A percentile compares a stretch with the other conserved stretches of the same genome.
Conservation (phyloP, 1,284 basidiomycete species). For the Marasmius oreades region DNA sequence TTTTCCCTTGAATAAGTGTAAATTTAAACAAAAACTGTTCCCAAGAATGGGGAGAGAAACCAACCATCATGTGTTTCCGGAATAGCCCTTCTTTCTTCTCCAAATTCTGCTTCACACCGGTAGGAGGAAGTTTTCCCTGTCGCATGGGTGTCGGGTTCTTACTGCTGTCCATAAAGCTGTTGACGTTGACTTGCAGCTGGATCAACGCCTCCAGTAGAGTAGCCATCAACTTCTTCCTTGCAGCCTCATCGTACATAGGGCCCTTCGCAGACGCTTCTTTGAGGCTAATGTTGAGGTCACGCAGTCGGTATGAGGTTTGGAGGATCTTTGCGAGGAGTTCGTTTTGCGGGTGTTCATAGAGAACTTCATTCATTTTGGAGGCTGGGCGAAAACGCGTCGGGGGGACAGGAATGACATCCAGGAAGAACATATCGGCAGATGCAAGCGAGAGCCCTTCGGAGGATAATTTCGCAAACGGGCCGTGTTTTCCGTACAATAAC, state of each 20-base stretch:
- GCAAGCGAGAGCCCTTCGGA: slow-evolving; percentile 57
- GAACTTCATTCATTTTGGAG: slow-evolving; percentile 86
- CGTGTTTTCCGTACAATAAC: slow-evolving; percentile 91
- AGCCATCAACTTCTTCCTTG: slow-evolving; percentile 62
- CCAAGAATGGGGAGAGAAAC: slow-evolving; percentile 16
- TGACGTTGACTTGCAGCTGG: slow-evolving; percentile 93
- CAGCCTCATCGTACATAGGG: slow-evolving; percentile 49
- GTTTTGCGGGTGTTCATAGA: slow-evolving; percentile 98
- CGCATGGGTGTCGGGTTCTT: slow-evolving; percentile 89
- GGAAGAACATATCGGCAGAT: slow-evolving; percentile 95
- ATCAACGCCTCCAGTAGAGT: slow-evolving; percentile 80
- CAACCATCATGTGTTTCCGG: slow-evolving; percentile 99
- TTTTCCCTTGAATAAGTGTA: slow-evolving; percentile 71
- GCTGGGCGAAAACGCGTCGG: slow-evolving; percentile 97
- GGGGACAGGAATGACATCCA: slow-evolving; percentile 89
- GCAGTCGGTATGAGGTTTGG: slow-evolving; percentile 76
- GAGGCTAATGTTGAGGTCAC: slow-evolving; percentile 74
- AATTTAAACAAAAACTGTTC: slow-evolving; percentile 7
- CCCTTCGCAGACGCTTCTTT: slow-evolving; percentile 60
- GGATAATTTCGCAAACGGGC: slow-evolving; percentile 69
- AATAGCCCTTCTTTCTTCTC: slow-evolving; percentile 99
- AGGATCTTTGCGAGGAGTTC: slow-evolving; percentile 88
- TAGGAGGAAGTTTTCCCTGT: slow-evolving; percentile 90
- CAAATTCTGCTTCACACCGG: slow-evolving; percentile 93
- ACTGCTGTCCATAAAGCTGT: slow-evolving; percentile 95